Base-by-base conservation (phyloP, 352 stramenopile species). In the Globisporangium nagaii region DNA sequence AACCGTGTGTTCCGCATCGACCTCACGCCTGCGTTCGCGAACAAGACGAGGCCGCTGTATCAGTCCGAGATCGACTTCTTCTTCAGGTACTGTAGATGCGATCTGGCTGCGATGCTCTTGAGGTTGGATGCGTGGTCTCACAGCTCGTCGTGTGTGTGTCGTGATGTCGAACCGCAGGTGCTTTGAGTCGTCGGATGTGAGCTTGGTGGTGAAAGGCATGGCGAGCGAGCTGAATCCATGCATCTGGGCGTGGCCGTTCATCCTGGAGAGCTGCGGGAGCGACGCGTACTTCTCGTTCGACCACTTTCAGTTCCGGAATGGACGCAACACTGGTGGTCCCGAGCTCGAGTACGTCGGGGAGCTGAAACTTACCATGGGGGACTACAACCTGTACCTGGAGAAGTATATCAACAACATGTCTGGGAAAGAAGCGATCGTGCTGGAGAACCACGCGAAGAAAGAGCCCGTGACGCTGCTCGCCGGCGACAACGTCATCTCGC, bases 181-280 rank as follows among this genome's bases (percentile, higher is more conserved):
- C 58, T 89, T 91, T 45, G 79, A 91, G 51, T 88, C 78, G 15
- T 66, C 81, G n/a, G 77, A 86, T 43, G 81, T 88, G 31, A 91
- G 75, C 37, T 56, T 91, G 12, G 73, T 88, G 13, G 76, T 91
- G 25, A 91, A 91, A 50, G 81, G 81, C 27, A 89, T 91, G 76
- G 74, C 68, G 17, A 91, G 76, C 47, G 78, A 88, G 39, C 60
- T 91, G 48, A 91, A 87, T 50, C 78, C 81, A 68, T 88, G 88
- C 56, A 82, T 91, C 34, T 91, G 81, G 81, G 73, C 75, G 11
- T 91, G 78, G 78, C 74, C 81, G 5, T 91, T 89, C 51, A 84
- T 91, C 49, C 61, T 91, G 19, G 78, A 91, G 62, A 87, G 79
- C 56, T 89, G 79, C 40, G 75, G 79, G 19, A 79, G 70, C 31